Evolutionary conservation across 495 filamentous ascomycete species (phyloP).

Genomic region (Aspergillus wentii): DNA sequence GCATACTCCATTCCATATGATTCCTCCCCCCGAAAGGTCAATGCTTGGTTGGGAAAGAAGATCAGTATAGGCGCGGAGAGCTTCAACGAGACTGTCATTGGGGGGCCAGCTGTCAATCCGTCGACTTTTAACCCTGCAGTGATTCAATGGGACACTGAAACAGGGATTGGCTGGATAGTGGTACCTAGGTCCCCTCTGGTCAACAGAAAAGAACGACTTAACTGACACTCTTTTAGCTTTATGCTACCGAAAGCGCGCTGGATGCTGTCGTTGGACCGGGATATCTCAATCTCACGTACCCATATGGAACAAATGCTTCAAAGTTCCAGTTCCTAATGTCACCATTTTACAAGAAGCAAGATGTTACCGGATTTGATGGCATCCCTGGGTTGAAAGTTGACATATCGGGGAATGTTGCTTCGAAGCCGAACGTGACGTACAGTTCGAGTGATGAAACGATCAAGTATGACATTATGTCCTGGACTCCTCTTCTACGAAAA

Average conservation of each 20-base stretch:
- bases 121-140: conserved; percentile 33
- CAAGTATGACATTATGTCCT: conserved; percentile 13
- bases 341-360: conserved; percentile 10
- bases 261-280: conserved; percentile 24
- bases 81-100: conserved; percentile 30
- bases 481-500: conserved; percentile 14
- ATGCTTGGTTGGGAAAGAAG: conserved; percentile 31
- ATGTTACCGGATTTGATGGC: conserved; percentile 22
- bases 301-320: conserved; percentile 17
- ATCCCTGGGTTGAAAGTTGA: conserved; percentile 20
- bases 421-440: conserved; percentile 6
- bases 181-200: background rate
- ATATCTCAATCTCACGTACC: conserved; percentile 31
- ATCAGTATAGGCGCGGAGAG: conserved; percentile 35
- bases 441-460: conserved; percentile 8
- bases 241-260: conserved; percentile 26
- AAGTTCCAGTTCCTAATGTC: conserved; percentile 11
- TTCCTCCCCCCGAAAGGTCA: conserved; percentile 32
- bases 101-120: conserved; percentile 27
- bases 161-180: conserved; percentile 9
- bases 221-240: conserved; percentile 9
- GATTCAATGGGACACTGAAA: conserved; percentile 33
- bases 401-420: conserved; percentile 4
- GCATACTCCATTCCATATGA: conserved; percentile 37
- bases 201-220: background rate